A percentile compares a stretch with the other conserved stretches of the same genome.
These are phyloP conservation scores for Phytophthora podocarpi DNA, from an alignment of 352 stramenopile genomes.

Conservation along the genomic window DNA sequence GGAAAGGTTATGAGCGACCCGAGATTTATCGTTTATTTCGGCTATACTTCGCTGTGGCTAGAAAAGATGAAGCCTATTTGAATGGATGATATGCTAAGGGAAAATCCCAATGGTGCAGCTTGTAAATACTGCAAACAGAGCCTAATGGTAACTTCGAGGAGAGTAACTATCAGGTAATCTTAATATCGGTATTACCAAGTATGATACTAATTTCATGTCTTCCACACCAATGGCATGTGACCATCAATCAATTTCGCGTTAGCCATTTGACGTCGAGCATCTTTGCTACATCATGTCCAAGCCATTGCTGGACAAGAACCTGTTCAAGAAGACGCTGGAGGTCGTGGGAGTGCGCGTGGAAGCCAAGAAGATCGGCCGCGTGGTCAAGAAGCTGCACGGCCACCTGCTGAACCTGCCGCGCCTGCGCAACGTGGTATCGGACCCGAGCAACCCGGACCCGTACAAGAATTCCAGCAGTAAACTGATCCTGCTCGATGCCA, in stretches of 20 bases:
- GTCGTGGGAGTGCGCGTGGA: slow-evolving; percentile 78
- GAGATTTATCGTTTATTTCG: slow-evolving; percentile 1
- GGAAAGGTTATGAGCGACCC: not conserved
- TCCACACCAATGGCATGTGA: slow-evolving; percentile 12
- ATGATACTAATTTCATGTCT: too few relatives aligned
- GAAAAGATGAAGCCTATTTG: not conserved
- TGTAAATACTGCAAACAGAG: too few relatives aligned
- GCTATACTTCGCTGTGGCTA: not conserved
- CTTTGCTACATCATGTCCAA: slow-evolving; percentile 21
- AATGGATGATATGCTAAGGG: too few relatives aligned
- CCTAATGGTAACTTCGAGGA: too few relatives aligned
- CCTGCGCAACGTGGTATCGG: slow-evolving; percentile 77
- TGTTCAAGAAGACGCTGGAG: slow-evolving; percentile 76
- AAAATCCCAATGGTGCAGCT: too few relatives aligned
- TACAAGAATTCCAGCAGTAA: slow-evolving; percentile 74
- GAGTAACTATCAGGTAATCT: too few relatives aligned
- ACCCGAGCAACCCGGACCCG: slow-evolving; percentile 62
- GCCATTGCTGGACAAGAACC: slow-evolving; percentile 62
- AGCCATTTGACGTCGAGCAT: slow-evolving; percentile 13
- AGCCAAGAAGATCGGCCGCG: slow-evolving; percentile 78
- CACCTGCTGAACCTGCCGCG: slow-evolving; percentile 75
- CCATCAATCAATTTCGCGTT: slow-evolving; percentile 27
- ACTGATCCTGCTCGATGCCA: slow-evolving; percentile 72
- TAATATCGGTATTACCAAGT: too few relatives aligned
- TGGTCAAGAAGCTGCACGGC: slow-evolving; percentile 75